A percentile compares a stretch with the other conserved stretches of the same genome.
Conservation (phyloP, 1,284 basidiomycete species). For the Stygiomarasmius scandens region DNA sequence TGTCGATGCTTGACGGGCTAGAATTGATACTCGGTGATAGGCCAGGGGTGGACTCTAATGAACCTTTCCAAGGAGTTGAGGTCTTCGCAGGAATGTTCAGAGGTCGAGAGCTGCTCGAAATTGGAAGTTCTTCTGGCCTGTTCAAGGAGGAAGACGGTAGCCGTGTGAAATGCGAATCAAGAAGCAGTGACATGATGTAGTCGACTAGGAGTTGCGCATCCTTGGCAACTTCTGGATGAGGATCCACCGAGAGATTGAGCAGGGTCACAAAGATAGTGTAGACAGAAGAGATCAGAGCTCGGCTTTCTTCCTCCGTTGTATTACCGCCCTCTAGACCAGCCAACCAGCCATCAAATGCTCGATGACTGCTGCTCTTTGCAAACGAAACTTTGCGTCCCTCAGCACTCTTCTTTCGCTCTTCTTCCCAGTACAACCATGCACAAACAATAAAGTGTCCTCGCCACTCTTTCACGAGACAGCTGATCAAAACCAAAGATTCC, state of each 20-base stretch:
- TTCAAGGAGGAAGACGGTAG: slow-evolving; percentile 69
- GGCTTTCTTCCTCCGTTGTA: slow-evolving; percentile 72
- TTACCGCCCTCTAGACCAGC: slow-evolving; percentile 71
- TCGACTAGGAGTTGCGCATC: slow-evolving; percentile 92
- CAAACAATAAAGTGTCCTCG: slow-evolving; percentile 94
- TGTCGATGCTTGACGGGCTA: slow-evolving; percentile 57
- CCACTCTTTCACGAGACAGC: slow-evolving; percentile 95
- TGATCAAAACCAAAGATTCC: slow-evolving; percentile 90
- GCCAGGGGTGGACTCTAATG: slow-evolving; percentile 47
- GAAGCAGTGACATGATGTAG: slow-evolving; percentile 86
- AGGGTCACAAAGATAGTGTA: slow-evolving; percentile 92
- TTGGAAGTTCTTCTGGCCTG: slow-evolving; percentile 57
- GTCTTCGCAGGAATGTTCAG: no score
- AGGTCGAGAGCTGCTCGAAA: no score
- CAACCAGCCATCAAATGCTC: slow-evolving; percentile 78
- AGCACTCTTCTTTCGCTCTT: slow-evolving; percentile 64
- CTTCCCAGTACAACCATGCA: slow-evolving; percentile 95
- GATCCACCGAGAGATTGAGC: slow-evolving; percentile 90
- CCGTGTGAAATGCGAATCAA: slow-evolving; percentile 84
- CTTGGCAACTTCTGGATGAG: slow-evolving; percentile 90
- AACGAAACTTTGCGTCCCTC: slow-evolving; percentile 36
- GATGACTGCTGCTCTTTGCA: slow-evolving; percentile 67
- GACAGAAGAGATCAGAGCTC: slow-evolving; percentile 86
- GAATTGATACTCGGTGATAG: slow-evolving; percentile 64
- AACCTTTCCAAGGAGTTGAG: no score